Conservation (phyloP, 768 basidiomycete genomes). For the Russula dissimulans region DNA sequence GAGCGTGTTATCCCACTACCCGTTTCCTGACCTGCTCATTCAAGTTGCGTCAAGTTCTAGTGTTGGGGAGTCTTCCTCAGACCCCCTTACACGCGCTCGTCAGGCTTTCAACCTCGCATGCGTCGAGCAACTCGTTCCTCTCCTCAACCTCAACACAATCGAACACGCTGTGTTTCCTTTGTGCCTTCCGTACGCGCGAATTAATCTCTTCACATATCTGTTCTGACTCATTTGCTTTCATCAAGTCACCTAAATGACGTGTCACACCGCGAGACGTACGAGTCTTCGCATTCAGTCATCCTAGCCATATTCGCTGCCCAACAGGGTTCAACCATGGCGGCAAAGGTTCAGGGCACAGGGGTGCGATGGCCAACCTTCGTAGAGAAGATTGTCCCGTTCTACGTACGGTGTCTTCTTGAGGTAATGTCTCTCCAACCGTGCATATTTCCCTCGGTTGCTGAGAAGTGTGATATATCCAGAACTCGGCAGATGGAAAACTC, state of each 20-base stretch:
- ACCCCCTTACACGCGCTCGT: constrained; percentile 21
- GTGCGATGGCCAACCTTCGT: constrained; percentile 29
- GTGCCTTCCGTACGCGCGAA: constrained; percentile 50
- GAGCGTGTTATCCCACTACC: background rate
- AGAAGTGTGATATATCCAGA: constrained; percentile 32
- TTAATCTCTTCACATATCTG: constrained; percentile 10
- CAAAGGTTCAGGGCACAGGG: background rate
- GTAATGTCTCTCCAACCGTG: constrained; percentile 30
- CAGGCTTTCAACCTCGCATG: constrained; percentile 56
- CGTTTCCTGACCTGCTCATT: background rate
- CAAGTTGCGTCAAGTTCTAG: constrained; percentile 4
- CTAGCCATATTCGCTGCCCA: constrained; percentile 59
- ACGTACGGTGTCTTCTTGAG: constrained; percentile 60
- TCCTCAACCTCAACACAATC: constrained; percentile 44
- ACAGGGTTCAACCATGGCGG: background rate
- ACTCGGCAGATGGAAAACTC: constrained; percentile 51
- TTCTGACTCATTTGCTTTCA: constrained; percentile 1
- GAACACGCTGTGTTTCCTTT: constrained; percentile 48
- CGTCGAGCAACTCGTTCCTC: constrained; percentile 69
- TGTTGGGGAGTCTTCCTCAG: background rate
- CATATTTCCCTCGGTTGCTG: background rate
- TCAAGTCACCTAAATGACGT: constrained; percentile 51
- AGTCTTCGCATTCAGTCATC: constrained; percentile 79
- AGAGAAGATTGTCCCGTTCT: constrained; percentile 62
- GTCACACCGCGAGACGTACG: constrained; percentile 64